These are phyloP conservation scores for Raffaelea arxii DNA, from an alignment of 2,329 filamentous ascomycete species.

Conservation along the genomic window DNA sequence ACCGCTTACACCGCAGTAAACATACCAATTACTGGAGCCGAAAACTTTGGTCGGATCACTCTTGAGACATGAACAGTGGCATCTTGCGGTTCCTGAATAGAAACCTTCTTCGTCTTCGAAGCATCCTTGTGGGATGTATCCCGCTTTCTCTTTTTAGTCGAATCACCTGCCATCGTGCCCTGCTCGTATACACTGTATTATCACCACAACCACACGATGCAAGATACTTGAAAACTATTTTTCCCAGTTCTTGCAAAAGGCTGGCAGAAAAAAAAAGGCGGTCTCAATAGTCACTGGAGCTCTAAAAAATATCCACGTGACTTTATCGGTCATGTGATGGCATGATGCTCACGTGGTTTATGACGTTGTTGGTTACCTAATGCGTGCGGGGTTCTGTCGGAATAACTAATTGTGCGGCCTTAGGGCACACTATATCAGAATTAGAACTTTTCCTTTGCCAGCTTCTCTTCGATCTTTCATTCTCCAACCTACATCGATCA, in stretches of 20 bases:
- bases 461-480: slow-evolving; percentile 6
- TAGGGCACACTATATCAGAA: slow-evolving; percentile 13
- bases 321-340: background rate
- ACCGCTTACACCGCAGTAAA: background rate
- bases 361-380: too few species aligned
- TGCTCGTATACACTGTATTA: background rate
- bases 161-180: slow-evolving; percentile 6
- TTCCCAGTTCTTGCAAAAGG: too few species aligned
- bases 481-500: slow-evolving; percentile 8
- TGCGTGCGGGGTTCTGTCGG: slow-evolving; percentile 7
- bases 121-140: slow-evolving; percentile 26
- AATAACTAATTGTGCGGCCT: slow-evolving; percentile 11
- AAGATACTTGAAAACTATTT: too few species aligned
- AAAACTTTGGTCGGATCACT: slow-evolving; percentile 33
- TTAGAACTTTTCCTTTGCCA: slow-evolving; percentile 6
- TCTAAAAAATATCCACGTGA: background rate
- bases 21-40: slow-evolving; percentile 33
- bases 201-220: background rate
- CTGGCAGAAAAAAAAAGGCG: background rate
- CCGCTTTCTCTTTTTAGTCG: slow-evolving; percentile 44
- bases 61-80: slow-evolving; percentile 35
- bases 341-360: background rate
- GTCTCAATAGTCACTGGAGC: background rate
- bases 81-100: slow-evolving; percentile 24
- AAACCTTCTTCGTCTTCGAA: slow-evolving; percentile 42